Conservation (phyloP, 495 filamentous ascomycete genomes). For the Aspergillus olivimuriae region DNA sequence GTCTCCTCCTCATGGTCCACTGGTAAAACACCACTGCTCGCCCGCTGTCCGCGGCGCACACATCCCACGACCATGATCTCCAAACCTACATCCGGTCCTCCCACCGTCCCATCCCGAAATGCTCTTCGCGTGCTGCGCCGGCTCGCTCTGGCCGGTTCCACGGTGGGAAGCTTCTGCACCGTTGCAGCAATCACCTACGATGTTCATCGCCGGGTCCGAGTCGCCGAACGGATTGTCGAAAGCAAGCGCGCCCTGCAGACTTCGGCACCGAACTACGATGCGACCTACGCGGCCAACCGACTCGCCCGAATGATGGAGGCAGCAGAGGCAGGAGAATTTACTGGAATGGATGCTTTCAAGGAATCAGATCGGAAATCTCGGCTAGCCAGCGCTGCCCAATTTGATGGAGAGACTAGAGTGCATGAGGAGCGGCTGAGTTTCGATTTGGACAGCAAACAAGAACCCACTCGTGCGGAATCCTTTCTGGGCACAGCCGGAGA, state of each 20-base stretch:
- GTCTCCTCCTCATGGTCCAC: slow-evolving; percentile 5
- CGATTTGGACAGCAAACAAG: neutral
- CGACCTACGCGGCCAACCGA: slow-evolving; percentile 33
- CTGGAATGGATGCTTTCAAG: slow-evolving; percentile 33
- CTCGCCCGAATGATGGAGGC: slow-evolving; percentile 37
- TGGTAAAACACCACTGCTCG: slow-evolving; percentile 5
- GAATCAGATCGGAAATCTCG: slow-evolving; percentile 14
- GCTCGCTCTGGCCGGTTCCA: slow-evolving; percentile 38
- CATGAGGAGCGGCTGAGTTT: neutral
- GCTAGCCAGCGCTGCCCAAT: neutral
- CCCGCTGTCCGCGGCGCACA: slow-evolving; percentile 22
- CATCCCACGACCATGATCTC: slow-evolving; percentile 24
- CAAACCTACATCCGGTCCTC: slow-evolving; percentile 22
- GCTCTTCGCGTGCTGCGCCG: slow-evolving; percentile 39
- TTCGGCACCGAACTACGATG: slow-evolving; percentile 40
- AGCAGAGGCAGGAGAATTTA: slow-evolving; percentile 38
- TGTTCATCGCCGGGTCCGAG: slow-evolving; percentile 32
- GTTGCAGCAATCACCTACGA: slow-evolving; percentile 39
- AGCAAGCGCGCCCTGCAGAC: slow-evolving; percentile 40
- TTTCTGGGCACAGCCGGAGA: neutral
- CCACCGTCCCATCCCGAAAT: slow-evolving; percentile 39
- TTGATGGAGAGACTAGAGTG: neutral
- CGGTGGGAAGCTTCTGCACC: slow-evolving; percentile 35
- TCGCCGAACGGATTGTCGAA: slow-evolving; percentile 39
- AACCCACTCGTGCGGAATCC: neutral